phyloP scores from a whole-genome alignment of 2,329 filamentous ascomycete species.

The Microdochium trichocladiopsis region DNA sequence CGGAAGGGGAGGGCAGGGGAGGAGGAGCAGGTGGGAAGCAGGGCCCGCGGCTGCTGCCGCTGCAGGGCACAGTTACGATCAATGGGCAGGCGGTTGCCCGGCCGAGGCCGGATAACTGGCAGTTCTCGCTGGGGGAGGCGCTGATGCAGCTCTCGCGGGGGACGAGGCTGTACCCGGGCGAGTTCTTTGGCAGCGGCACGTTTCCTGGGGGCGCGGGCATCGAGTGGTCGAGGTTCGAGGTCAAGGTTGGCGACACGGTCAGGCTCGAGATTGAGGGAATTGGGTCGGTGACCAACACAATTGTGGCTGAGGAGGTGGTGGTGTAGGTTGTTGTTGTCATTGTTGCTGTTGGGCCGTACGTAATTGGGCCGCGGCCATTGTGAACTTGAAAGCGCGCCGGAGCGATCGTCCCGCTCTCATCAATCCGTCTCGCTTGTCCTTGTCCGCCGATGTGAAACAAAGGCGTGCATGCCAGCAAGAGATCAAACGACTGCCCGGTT shows the following conservation, averaged over 20 bases:
- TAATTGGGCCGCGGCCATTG: too few species aligned
- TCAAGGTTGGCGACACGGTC: conserved; percentile 13
- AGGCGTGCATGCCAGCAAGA: background rate
- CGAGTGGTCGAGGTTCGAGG: conserved; percentile 12
- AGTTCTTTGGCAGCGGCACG: conserved; percentile 18
- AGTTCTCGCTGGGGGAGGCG: conserved; percentile 15
- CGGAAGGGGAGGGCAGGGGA: too few species aligned
- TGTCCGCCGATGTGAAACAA: background rate
- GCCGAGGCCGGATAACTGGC: conserved; percentile 10
- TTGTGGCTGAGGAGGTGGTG: conserved; percentile 7
- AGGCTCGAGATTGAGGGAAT: conserved; percentile 17
- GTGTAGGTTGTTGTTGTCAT: background rate
- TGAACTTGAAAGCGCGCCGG: too few species aligned
- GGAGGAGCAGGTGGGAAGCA: too few species aligned
- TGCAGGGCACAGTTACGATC: conserved; percentile 7
- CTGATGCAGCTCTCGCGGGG: conserved; percentile 12
- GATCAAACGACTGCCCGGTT: background rate
- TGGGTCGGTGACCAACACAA: conserved; percentile 16
- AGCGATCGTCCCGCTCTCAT: too few species aligned
- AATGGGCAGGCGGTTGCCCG: conserved; percentile 11
- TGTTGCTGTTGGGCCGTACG: conserved; percentile 17
- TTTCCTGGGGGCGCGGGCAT: conserved; percentile 15
- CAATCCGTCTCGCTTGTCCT: background rate
- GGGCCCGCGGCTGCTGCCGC: too few species aligned
- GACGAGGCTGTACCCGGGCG: conserved; percentile 15